Base-by-base conservation (phyloP, 768 basidiomycete species). In the Termitomyces sp. region DNA sequence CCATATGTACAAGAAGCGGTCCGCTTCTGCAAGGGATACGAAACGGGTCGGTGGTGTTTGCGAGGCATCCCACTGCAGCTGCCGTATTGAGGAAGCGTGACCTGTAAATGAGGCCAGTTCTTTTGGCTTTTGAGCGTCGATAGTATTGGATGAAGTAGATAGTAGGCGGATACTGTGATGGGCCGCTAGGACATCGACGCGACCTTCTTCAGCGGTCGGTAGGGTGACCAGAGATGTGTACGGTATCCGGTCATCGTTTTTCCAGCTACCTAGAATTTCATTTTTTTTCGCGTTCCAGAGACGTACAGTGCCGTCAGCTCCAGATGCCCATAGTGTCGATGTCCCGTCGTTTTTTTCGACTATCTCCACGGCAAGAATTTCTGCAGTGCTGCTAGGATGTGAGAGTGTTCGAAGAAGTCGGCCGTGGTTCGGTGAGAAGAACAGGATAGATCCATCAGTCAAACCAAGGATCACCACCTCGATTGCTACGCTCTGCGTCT, bases 1-100 rank as follows among this genome's bases (percentile, higher is more conserved):
- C 88, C 89, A 90, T 18, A 88, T 71, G 59, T 85, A 84, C 8
- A 87, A 70, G 61, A 84, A 81, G 33, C 87, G 82, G 69, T 90
- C 89, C 7, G 74, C 76, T 68, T 88, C 83, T 13, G 88, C 88
- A 51, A 77, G 75, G 4, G 89, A 86, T 55, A 85, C 70, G 69
- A 90, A 87, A 33, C 78, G 81, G 40, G 74, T 75, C 9, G 79
- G 66, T 54, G 76, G 74, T 33, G 69, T 66, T 61, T 74, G 70
- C 16, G 78, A 76, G 13, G 67, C 69, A 55, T 81, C 81, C 86
- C 87, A 89, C 58, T 77, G 76, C 13, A 87, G 67, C 33, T 73
- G 71, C 63, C 75, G 81, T 61, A 86, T 75, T 8, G 81, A 73
- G 22, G 88, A 86, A 4, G 86, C 84, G 66, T 90, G 89, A 0